Evolutionary conservation across 2,329 filamentous ascomycete species (phyloP), one percentile per base, ranked within the genome.

Genomic region (Paramyrothecium sp.): DNA sequence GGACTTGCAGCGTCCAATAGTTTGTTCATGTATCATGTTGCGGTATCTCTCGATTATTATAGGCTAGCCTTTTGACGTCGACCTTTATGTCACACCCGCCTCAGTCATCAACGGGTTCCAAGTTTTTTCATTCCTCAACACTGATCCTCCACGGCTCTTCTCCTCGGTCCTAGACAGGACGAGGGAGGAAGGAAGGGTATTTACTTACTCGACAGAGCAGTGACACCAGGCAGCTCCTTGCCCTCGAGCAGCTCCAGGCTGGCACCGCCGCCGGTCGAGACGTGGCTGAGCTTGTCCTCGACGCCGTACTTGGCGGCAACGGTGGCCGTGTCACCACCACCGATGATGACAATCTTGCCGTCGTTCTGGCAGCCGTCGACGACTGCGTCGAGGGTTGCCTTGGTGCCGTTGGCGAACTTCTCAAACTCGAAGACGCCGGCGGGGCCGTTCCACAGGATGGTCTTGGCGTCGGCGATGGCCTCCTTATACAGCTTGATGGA

Each of bases 381-480:
- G 55, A 89, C 93, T 57, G 92, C 91, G 71, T 97, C 91, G 66
- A 99, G 87, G 53, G 91, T 97, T 61, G 87, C 84, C 86, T 97
- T 96, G 71, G 95, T 99, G 68, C 92, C 95, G 61, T 83, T 88
- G 71, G 93, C 91, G 75, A 99, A 99, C 73, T 90, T 89, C 61
- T 97, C 91, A 71, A 98, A 90, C 85, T 99, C 95, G 70, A 99
- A 99, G 67, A 99, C 95, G 76, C 95, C 95, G 17, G 94, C 88
- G 56, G 95, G 95, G 56, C 95, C 95, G 82, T 99, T 99, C 95
- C 95, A 99, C 63, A 99, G 90, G 75, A 99, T 97, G 57, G 95
- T 99, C 85, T 97, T 88, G 64, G 94, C 87, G 70, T 94, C 88
- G 64, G 83, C 82, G 67, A 99, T 98, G 65, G 93, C 88, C 72